These are phyloP conservation scores for Pleodorina starrii DNA, from an alignment of 139 green algal species.

Conservation along the genomic window DNA sequence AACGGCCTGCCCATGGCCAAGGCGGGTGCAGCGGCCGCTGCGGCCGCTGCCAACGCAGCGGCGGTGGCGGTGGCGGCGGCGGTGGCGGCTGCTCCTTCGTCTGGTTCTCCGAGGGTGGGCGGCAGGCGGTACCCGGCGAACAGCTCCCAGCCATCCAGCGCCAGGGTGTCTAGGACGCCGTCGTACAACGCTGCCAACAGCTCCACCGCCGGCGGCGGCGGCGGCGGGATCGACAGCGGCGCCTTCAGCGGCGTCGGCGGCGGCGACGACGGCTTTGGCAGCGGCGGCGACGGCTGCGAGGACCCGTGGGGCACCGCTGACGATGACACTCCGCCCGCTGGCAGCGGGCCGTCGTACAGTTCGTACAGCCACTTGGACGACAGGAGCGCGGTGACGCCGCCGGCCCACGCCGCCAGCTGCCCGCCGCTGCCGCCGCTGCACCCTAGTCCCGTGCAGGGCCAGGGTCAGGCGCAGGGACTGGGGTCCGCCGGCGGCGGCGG, in stretches of 20 bases:
- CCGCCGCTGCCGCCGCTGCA: constrained; percentile 17
- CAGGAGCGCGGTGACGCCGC: neutral
- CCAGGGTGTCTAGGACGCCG: neutral
- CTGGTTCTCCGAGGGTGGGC: neutral
- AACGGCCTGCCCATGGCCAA: neutral
- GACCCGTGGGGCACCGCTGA: neutral
- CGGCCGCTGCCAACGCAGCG: neutral
- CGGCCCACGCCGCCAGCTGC: neutral
- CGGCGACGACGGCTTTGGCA: neutral
- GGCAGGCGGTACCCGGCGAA: neutral
- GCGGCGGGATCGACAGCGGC: neutral
- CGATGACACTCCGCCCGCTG: neutral
- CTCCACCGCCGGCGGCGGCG: neutral
- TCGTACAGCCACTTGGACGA: neutral
- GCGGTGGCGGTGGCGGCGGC: neutral
- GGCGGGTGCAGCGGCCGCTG: too few relatives aligned
- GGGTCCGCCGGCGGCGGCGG: neutral
- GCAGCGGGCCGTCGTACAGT: neutral
- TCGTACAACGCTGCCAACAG: constrained; percentile 7
- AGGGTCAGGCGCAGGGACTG: neutral
- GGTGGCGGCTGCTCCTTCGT: neutral
- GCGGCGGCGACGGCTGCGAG: neutral
- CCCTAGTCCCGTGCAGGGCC: neutral
- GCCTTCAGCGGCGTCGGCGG: neutral
- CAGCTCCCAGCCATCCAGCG: constrained; percentile 22